Evolutionary conservation across 139 green algal genomes (phyloP), one percentile per base, ranked within the genome.

Genomic region (Ettlia oleoabundans): DNA sequence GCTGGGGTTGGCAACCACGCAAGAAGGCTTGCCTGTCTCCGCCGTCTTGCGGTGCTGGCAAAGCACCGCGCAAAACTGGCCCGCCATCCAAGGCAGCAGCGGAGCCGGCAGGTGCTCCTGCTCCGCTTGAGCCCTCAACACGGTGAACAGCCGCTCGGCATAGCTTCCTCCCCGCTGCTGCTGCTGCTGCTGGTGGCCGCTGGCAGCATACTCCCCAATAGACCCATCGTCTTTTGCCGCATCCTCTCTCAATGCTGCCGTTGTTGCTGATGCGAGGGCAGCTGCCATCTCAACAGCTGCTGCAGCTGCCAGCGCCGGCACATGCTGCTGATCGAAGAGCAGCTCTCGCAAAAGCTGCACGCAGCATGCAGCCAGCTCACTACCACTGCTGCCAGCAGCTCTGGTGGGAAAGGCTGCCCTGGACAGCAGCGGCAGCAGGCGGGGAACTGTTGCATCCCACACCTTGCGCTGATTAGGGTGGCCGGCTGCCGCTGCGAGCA

Each of bases 391-490:
- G 30, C 8, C 30, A 21, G 28, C 2, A 47, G 40, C 3, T 3
- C 24, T 21, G 41, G 37, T 6, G 30, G 37, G 53, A 40, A 86
- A 86, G 40, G 38, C 81, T 0, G 53, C 81, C 5, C 7, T 13
- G 10, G 73, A 40, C 75, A 86, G 69, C 40, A 47, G 72, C n/a
- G 70, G 51, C 58, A 80, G 51, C 51, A 82, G 66, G 30, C 81
- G 81, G 1, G 75, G 82, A n/a, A 87, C 4, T 4, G 68, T 26
- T 0, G 74, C 63, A n/a, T 87, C 82, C 75, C 75, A 87, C 26
- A 77, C 78, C 51, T 87, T 87, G 13, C 74, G 77, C 43, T 81
- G 75, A 43, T 80, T 76, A 4, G 81, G 81, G 75, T 86, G 81
- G 42, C 30, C 51, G 5, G 22, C 18, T 0, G 65, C 47, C 1